A percentile compares a stretch with the other conserved stretches of the same genome.
These are phyloP conservation scores for Fusarium scirpi DNA, from an alignment of 2,329 filamentous ascomycete genomes.

Conservation along the genomic window DNA sequence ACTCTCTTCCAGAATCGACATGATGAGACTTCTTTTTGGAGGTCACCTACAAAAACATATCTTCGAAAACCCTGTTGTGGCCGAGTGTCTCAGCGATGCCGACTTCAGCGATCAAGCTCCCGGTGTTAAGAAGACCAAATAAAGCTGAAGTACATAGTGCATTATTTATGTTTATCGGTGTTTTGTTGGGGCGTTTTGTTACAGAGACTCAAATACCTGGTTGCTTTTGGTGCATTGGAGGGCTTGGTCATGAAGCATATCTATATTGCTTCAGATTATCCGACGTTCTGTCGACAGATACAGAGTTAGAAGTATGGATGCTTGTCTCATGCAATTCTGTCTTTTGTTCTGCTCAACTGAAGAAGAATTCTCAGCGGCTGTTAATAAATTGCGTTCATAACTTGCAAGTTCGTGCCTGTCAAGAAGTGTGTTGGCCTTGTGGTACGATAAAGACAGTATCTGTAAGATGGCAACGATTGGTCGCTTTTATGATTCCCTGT, in stretches of 20 bases:
- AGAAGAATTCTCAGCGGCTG: not conserved
- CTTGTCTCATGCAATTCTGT: not conserved
- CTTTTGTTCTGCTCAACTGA: not conserved
- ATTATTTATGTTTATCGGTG: conserved; percentile 4
- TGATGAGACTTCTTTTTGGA: conserved; percentile 62
- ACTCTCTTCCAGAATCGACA: conserved; percentile 60
- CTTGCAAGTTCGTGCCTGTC: not conserved
- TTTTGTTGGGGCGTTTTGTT: conserved; percentile 29
- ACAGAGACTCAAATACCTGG: conserved; percentile 22
- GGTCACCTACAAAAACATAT: conserved; percentile 57
- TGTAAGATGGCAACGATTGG: conserved; percentile 4
- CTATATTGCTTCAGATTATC: not conserved
- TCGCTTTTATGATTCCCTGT: not conserved
- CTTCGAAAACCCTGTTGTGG: conserved; percentile 55
- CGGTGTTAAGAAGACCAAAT: conserved; percentile 27
- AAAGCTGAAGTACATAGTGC: not conserved
- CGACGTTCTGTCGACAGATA: not conserved
- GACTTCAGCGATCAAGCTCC: conserved; percentile 48
- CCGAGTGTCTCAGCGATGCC: conserved; percentile 55
- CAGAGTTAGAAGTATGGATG: conserved; percentile 1
- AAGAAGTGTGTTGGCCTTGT: not conserved
- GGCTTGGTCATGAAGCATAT: not conserved
- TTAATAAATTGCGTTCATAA: conserved; percentile 3
- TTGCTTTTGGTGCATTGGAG: not conserved
- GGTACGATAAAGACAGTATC: not conserved